Evolutionary conservation across 1,284 basidiomycete genomes (phyloP), one percentile per base, ranked within the genome.

Genomic region (Ceratobasidium sp.): DNA sequence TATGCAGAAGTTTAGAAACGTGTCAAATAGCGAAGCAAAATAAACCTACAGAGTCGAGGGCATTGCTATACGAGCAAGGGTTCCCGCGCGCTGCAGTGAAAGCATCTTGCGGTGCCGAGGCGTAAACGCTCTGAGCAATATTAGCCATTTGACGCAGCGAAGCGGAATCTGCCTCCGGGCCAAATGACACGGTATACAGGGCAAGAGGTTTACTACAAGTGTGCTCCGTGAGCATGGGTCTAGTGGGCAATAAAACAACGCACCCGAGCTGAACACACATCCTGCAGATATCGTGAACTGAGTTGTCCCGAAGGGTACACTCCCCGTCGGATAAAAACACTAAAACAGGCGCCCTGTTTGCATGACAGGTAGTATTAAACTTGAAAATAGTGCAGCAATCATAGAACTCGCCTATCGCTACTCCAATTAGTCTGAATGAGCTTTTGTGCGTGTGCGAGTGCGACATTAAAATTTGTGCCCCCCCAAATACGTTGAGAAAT

Each of bases 301-400:
- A 82, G 12, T 53, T 40, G 53, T 58, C 40, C 2, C 28, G 28
- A 39, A 70, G 40, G 12, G 20, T 55, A 26, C 88, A 88, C 83
- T 90, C 88, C 0, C 91, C 91, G 78, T 91, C 91, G 0, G 91
- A 92, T 20, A 92, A 85, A 82, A 92, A 91, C 42, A 92, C 87
- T n/a, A 92, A 83, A 26, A 92, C 87, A 0, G 91, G 91, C 0
- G 85, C 83, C 76, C 91, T 91, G 28, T 20, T 69, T n/a, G 18
- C n/a, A 60, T 18, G 20, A 15, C 49, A 4, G 7, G 40, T 51
- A 5, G 6, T 39, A n/a, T 13, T 26, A 3, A n/a, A n/a, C n/a
- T n/a, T 60, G 23, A 49, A 10, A 44, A 40, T 55, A 58, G 4
- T 33, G 9, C 7, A 13, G 20, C 26, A 23, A 9, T 71, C 56